These are phyloP conservation scores for Eutrema yunnanense DNA, from an alignment of 345 rosid genomes.

Conservation along the genomic window DNA sequence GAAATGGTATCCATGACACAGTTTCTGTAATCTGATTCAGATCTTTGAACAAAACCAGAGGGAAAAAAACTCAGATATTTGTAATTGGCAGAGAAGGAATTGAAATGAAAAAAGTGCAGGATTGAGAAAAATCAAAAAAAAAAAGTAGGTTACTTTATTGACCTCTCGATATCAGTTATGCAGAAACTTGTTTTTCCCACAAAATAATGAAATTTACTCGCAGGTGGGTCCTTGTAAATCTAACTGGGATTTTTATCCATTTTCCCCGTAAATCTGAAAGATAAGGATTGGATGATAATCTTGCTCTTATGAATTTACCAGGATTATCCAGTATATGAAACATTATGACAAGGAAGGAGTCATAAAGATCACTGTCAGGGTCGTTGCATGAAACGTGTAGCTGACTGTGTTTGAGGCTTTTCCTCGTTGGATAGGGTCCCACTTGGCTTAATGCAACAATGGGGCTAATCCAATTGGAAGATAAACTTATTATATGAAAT, in stretches of 20 bases:
- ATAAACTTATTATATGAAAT: not conserved
- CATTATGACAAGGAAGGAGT: no score
- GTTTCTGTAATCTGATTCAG: not conserved
- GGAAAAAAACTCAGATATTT: not conserved
- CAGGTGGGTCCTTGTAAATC: constrained; percentile 20
- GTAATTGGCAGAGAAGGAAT: not conserved
- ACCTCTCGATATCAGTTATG: constrained; percentile 8
- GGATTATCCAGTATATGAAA: no score
- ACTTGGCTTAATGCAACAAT: not conserved
- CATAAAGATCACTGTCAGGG: not conserved
- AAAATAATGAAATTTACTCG: not conserved
- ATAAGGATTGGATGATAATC: no score
- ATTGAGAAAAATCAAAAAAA: no score
- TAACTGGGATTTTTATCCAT: not conserved
- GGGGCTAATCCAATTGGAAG: not conserved
- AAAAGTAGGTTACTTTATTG: constrained; percentile 11
- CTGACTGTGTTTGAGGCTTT: constrained; percentile 30
- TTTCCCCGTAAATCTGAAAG: not conserved
- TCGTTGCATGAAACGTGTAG: constrained; percentile 33
- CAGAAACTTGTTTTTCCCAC: constrained; percentile 22
- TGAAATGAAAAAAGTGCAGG: not conserved
- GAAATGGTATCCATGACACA: constrained; percentile 12
- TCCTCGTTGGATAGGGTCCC: constrained; percentile 24
- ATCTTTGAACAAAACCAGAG: not conserved
- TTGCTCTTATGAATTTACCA: no score